phyloP scores from a whole-genome alignment of 1,284 basidiomycete genomes.

The Schizophyllum amplum region DNA sequence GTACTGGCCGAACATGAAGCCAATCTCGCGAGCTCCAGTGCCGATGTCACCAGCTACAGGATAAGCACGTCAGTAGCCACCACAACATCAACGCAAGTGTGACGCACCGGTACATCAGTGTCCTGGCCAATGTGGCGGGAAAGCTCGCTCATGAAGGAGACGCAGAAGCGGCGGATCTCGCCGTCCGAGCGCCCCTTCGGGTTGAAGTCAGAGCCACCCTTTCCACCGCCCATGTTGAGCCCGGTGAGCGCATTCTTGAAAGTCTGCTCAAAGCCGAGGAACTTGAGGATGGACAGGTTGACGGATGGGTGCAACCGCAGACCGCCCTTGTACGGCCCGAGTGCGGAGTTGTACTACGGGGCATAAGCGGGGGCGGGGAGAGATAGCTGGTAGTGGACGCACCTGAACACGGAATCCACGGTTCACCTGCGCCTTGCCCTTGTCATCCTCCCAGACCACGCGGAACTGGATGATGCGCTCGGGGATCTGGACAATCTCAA shows the following conservation, averaged over 20 bases:
- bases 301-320: constrained; percentile 77
- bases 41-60: constrained; percentile 67
- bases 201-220: constrained; percentile 72
- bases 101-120: constrained; percentile 63
- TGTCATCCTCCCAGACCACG: constrained; percentile 76
- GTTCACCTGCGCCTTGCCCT: constrained; percentile 64
- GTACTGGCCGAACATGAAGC: constrained; percentile 69
- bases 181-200: constrained; percentile 77
- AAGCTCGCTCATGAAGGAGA: constrained; percentile 68
- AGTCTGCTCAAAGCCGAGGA: constrained; percentile 76
- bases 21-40: constrained; percentile 63
- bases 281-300: constrained; percentile 81
- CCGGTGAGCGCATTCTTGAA: constrained; percentile 84
- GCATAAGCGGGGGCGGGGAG: not conserved
- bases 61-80: not conserved
- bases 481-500: constrained; percentile 66
- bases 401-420: constrained; percentile 72
- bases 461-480: constrained; percentile 76
- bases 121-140: constrained; percentile 65
- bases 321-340: constrained; percentile 82
- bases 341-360: constrained; percentile 68
- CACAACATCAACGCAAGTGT: not conserved
- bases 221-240: constrained; percentile 69
- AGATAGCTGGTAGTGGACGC: constrained; percentile 11
- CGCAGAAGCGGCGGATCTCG: constrained; percentile 70